These are phyloP conservation scores for Tulasnella sp. DNA, from an alignment of 768 basidiomycete species.

Conservation along the genomic window DNA sequence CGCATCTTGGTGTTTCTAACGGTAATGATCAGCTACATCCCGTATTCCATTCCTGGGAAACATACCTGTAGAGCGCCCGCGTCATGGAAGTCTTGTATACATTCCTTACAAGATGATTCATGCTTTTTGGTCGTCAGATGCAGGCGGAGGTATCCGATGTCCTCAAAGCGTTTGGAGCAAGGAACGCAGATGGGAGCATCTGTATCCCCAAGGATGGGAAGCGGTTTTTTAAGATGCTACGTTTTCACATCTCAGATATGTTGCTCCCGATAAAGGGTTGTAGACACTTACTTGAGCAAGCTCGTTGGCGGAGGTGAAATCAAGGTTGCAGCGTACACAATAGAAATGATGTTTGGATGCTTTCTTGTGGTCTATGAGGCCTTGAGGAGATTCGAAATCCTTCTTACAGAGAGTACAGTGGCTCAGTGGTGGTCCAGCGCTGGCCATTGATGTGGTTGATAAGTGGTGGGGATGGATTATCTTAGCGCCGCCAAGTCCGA, in stretches of 20 bases:
- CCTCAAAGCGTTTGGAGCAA: background rate
- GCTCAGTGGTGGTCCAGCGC: background rate
- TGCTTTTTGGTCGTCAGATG: background rate
- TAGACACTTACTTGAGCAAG: background rate
- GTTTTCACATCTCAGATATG: background rate
- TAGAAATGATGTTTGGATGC: background rate
- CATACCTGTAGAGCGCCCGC: background rate
- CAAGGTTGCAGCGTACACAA: background rate
- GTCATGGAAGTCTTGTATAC: background rate
- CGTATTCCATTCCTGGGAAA: background rate
- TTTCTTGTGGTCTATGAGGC: background rate
- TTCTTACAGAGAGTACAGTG: background rate
- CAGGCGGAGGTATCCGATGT: background rate
- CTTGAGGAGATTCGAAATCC: background rate
- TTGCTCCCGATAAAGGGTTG: background rate
- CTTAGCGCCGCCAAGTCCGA: no score
- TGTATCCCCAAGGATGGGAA: background rate
- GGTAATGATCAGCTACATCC: background rate
- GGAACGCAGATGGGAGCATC: background rate
- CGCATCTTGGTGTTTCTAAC: no score
- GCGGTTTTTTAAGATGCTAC: background rate
- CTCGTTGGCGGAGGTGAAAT: background rate
- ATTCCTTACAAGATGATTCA: background rate
- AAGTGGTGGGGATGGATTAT: no score
- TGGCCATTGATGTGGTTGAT: no score